Base-by-base conservation (phyloP, 2,329 filamentous ascomycete genomes). In the Aplosporella prunicola region DNA sequence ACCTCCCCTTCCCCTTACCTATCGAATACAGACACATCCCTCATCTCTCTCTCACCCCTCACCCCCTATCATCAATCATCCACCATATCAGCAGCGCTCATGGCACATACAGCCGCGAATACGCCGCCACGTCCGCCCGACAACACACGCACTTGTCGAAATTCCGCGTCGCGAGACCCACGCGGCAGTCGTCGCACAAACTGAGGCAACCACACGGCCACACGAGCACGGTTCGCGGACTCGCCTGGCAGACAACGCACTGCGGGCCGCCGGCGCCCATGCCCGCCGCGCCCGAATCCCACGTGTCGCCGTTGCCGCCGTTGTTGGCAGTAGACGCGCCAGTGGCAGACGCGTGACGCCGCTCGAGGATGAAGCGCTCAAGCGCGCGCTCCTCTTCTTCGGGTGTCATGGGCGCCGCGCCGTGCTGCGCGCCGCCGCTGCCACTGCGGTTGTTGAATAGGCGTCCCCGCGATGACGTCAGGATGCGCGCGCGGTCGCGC, bases 121-220 rank as follows among this genome's bases (percentile, higher is more conserved):
- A 96, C 38, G 88, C 91, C 39, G 78, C 76, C 20, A 96, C 86
- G 50, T 91, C 82, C 40, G 85, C 76, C 34, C 91, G 74, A 58
- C 91, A 96, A 52, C 89, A 96, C 25, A 96, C 88, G 56, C 91
- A 98, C 55, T 85, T 93, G 46, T 88, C 85, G 57, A 93, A 96
- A 57, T 96, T 96, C 57, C 95, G 93, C 78, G 93, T 88, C 3
- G 91, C 91, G 44, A 96, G 69, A 28, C 85, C 89, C 23, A 96
- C 83, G 20, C 91, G 73, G 56, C 91, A 96, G 48, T 96, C 91
- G 57, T 98, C 91, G 56, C 91, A 96, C 9, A 96, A 71, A 48
- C 85, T 89, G 41, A 98, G 70, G 56, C 91, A 98, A 2, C 91
- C 82, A 57, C 91, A 98, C 0, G 91, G 91, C 91, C 91, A 96